Base-by-base conservation (phyloP, 2,329 filamentous ascomycete species). In the Cadophora sp. region DNA sequence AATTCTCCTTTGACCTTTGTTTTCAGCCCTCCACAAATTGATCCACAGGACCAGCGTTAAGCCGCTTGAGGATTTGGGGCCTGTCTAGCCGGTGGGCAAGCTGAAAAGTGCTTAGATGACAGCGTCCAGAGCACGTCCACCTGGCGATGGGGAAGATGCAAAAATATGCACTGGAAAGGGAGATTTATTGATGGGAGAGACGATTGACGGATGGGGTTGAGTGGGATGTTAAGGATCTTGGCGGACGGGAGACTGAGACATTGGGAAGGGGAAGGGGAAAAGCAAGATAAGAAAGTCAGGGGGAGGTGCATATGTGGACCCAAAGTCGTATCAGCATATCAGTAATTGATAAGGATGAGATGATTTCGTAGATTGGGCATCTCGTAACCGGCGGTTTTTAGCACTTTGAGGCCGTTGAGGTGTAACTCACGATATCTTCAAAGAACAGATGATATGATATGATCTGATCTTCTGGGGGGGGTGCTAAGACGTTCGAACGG, bases 221-320 rank as follows among this genome's bases (percentile, higher is more conserved):
- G 27, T 19, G 51, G 50, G 26, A 55, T 31, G 27, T 55, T 19
- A n/a, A 9, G 27, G 26, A n/a, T 31, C 51, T 55, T 55, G 51
- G 51, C 51, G 51, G 27, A 31, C 27, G 27, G 51, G 51, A 5
- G 11, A 9, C 14, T 31, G 51, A 31, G 51, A 55, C 26, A 29
- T 55, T 31, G 12, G 51, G 51, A 55, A 55, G 27, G 12, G 51
- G 51, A 55, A 55, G 27, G 26, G 16, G 26, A 55, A 53, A 55
- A 55, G 51, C 51, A 55, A 55, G 51, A 55, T 55, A 55, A 55
- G 51, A 5, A 14, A 55, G 26, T 55, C 51, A 55, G 51, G 51
- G 51, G 51, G 51, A 27, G 51, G 51, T 55, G 26, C 4, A n/a
- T n/a, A n/a, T 27, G 50, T 55, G 51, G 51, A 31, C 51, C 51